phyloP scores from a whole-genome alignment of 2,329 filamentous ascomycete genomes.

The Nemania diffusa region DNA sequence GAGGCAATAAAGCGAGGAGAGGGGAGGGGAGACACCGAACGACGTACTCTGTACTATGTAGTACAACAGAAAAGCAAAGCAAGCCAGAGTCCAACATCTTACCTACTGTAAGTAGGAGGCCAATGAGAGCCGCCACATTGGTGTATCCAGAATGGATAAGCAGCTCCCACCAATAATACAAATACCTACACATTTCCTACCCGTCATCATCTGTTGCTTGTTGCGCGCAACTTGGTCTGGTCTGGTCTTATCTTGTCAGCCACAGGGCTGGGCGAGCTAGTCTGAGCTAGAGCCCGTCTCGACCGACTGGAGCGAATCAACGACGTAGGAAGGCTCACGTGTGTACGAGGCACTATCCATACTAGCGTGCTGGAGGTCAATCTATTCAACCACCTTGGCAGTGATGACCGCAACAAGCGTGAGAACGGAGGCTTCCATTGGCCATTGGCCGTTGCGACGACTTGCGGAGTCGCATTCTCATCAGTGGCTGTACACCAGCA shows the following conservation, averaged over 20 bases:
- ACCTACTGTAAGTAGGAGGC: not conserved
- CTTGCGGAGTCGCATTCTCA: not conserved
- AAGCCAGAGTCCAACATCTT: not conserved
- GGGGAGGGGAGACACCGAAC: not conserved
- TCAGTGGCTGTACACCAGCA: not conserved
- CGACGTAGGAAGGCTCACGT: not conserved
- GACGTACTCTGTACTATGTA: no score
- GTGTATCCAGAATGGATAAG: not conserved
- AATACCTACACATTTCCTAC: not conserved
- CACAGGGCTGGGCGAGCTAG: conserved; percentile 9
- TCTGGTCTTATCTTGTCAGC: not conserved
- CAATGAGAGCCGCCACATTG: not conserved
- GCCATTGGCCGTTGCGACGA: not conserved
- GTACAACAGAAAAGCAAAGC: not conserved
- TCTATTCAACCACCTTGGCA: not conserved
- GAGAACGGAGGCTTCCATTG: not conserved
- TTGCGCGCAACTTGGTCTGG: not conserved
- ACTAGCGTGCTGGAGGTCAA: not conserved
- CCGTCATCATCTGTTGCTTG: conserved; percentile 4
- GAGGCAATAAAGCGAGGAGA: not conserved
- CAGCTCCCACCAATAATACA: not conserved
- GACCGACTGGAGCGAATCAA: conserved; percentile 5
- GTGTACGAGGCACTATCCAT: not conserved
- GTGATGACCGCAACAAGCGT: not conserved
- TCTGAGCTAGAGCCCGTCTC: not conserved